A percentile compares a stretch with the other conserved stretches of the same genome.
Conservation (phyloP, 176 grass and related monocot species). For the Musa troglodytarum region DNA sequence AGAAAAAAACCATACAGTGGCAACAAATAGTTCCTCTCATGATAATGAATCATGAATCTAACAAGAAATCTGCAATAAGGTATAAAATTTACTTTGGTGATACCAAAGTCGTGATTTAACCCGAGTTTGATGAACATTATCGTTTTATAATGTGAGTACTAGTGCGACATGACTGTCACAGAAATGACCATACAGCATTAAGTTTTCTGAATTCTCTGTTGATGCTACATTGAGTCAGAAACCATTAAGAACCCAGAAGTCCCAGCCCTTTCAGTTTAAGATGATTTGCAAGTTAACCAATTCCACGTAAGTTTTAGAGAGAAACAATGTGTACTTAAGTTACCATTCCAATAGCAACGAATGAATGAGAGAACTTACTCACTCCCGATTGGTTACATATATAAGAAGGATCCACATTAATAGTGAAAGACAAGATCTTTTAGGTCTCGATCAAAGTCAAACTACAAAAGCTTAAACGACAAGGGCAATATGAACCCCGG, state of each 20-base stretch:
- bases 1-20: not conserved
- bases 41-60: too few relatives aligned
- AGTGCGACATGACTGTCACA: too few relatives aligned
- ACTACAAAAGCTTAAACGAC: not conserved
- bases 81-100: too few relatives aligned
- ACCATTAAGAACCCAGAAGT: not conserved
- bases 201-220: not conserved
- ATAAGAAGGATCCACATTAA: not conserved
- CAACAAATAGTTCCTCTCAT: too few relatives aligned
- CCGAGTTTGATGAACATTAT: too few relatives aligned
- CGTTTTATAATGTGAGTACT: too few relatives aligned
- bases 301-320: not conserved
- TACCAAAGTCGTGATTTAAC: too few relatives aligned
- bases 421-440: not conserved
- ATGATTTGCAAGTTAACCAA: not conserved
- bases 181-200: not conserved
- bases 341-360: not conserved
- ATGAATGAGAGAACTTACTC: too few relatives aligned
- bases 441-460: not conserved
- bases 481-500: not conserved
- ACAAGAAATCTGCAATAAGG: too few relatives aligned
- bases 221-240: not conserved
- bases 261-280: not conserved
- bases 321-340: not conserved
- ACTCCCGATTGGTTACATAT: not conserved